Percentiles rank a stretch among this genome's conserved stretches.
These are phyloP conservation scores for Agrocybe pediades DNA, from an alignment of 768 basidiomycete genomes.

Conservation along the genomic window DNA sequence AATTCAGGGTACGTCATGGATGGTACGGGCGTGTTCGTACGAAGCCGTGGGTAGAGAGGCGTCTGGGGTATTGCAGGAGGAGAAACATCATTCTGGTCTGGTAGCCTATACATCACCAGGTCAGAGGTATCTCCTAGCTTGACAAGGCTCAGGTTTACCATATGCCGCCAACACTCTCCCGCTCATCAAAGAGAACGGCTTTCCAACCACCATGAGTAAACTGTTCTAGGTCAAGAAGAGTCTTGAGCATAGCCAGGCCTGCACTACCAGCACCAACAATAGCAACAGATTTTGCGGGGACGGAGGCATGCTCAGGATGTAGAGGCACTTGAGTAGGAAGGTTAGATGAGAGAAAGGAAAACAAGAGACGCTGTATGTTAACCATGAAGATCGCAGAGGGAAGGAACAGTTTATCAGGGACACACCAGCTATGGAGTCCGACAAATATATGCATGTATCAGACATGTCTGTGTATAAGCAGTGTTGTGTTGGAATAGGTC, in stretches of 20 bases:
- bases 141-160: slow-evolving; percentile 36
- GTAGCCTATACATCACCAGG: slow-evolving; percentile 30
- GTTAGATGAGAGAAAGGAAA: slow-evolving; percentile 14
- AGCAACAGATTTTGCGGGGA: slow-evolving; percentile 47
- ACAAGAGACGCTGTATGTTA: slow-evolving; percentile 20
- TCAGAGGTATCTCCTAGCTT: not conserved
- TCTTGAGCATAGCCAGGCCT: slow-evolving; percentile 54
- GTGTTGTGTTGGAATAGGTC: slow-evolving; percentile 7
- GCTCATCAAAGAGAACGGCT: slow-evolving; percentile 55
- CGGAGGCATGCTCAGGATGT: slow-evolving; percentile 6
- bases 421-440: not conserved
- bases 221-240: slow-evolving; percentile 47
- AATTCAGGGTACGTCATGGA: slow-evolving; percentile 60
- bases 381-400: slow-evolving; percentile 22
- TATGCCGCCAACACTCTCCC: slow-evolving; percentile 54
- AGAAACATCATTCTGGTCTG: slow-evolving; percentile 25
- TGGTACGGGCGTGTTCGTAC: slow-evolving; percentile 57
- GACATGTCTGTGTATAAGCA: slow-evolving; percentile 5
- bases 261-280: slow-evolving; percentile 61
- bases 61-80: slow-evolving; percentile 56
- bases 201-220: slow-evolving; percentile 40
- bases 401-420: not conserved
- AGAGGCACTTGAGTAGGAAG: slow-evolving; percentile 19
- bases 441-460: not conserved
- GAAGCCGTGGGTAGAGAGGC: slow-evolving; percentile 54